Conservation (phyloP, 768 basidiomycete species). For the Psilocybe cyanescens region DNA sequence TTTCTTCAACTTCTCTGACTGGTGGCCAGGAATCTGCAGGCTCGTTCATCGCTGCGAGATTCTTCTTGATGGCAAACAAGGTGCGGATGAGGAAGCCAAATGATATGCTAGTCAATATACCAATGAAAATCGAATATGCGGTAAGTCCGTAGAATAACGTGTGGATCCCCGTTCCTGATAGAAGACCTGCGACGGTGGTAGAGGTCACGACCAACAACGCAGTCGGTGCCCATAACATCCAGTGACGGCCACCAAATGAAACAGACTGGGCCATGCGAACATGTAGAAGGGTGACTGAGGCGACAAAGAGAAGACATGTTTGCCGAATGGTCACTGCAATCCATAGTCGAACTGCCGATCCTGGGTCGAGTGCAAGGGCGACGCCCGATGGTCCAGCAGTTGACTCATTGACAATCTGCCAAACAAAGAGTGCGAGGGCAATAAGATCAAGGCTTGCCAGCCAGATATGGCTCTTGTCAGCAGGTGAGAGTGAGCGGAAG, state of each 20-base stretch:
- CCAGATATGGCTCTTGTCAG: conserved; percentile 77
- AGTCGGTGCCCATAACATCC: conserved; percentile 75
- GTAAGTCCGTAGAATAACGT: conserved; percentile 65
- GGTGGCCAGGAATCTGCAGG: conserved; percentile 65
- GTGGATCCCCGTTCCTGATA: conserved; percentile 55
- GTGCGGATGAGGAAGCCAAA: conserved; percentile 68
- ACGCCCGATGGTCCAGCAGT: conserved; percentile 47
- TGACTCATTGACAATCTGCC: conserved; percentile 66
- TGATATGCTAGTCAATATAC: conserved; percentile 51
- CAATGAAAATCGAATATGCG: conserved; percentile 58
- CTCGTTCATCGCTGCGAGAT: conserved; percentile 57
- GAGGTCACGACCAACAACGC: conserved; percentile 49
- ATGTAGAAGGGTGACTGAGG: conserved; percentile 64
- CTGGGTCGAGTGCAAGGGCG: conserved; percentile 49
- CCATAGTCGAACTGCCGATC: conserved; percentile 68
- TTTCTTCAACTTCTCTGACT: conserved; percentile 51
- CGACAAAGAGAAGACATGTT: conserved; percentile 67
- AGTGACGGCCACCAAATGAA: conserved; percentile 68
- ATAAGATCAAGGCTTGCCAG: conserved; percentile 68
- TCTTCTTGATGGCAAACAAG: conserved; percentile 66
- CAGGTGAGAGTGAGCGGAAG: conserved; percentile 65
- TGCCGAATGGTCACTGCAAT: conserved; percentile 68
- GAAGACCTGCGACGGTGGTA: conserved; percentile 59
- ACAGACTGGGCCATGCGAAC: conserved; percentile 73
- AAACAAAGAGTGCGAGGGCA: conserved; percentile 64